Conservation (phyloP, 257 asterid species). For the Lycium ferocissimum region DNA sequence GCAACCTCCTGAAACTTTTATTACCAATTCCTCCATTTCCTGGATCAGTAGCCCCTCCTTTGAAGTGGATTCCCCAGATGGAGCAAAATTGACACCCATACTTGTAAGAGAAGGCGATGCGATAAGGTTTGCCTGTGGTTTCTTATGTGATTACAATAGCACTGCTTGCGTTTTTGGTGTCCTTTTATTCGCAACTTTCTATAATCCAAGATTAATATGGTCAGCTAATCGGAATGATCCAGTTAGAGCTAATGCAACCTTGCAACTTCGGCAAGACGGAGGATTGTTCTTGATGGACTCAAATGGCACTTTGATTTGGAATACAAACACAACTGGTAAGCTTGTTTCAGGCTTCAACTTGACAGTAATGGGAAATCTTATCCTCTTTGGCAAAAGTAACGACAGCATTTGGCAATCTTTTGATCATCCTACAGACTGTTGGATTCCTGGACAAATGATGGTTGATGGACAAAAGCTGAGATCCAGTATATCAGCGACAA, state of each 20-base stretch:
- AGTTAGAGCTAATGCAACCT: conserved; percentile 23
- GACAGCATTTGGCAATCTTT: conserved; percentile 28
- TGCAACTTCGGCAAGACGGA: conserved; percentile 16
- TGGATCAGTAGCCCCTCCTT: neutral
- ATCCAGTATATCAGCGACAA: conserved; percentile 19
- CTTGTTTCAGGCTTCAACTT: conserved; percentile 4
- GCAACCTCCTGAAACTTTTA: neutral
- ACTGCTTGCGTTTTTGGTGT: conserved; percentile 27
- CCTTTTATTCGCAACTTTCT: neutral
- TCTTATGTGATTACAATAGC: neutral
- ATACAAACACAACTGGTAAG: neutral
- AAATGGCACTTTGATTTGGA: conserved; percentile 18
- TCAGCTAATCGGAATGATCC: conserved; percentile 32
- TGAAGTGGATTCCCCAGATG: neutral
- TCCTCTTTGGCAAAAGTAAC: neutral
- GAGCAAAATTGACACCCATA: neutral
- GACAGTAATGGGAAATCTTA: conserved; percentile 18
- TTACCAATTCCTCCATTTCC: neutral
- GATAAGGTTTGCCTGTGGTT: neutral
- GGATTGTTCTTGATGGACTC: conserved; percentile 11
- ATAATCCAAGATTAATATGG: conserved; percentile 15
- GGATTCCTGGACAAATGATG: neutral
- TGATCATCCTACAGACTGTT: conserved; percentile 21
- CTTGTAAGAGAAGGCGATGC: neutral
- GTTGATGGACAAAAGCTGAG: conserved; percentile 3